These are phyloP conservation scores for Skeletonema costatum DNA, from an alignment of 108 stramenopile species.

Conservation along the genomic window DNA sequence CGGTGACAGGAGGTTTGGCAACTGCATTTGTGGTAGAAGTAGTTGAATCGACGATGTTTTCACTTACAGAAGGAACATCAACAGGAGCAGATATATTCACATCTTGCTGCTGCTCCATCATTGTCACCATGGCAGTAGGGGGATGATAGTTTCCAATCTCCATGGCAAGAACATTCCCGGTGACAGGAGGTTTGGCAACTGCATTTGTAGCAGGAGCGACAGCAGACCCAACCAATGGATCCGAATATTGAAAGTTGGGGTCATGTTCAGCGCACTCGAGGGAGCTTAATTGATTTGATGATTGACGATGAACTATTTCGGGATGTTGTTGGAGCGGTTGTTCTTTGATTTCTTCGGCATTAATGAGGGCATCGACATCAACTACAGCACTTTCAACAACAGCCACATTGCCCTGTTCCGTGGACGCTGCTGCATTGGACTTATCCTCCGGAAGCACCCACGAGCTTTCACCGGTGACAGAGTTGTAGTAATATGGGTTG, in stretches of 20 bases:
- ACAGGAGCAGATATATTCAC: background rate
- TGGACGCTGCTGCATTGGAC: background rate
- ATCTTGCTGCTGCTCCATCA: background rate
- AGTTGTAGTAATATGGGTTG: conserved; percentile 74
- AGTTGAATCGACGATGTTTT: background rate
- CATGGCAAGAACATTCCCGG: background rate
- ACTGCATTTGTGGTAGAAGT: background rate
- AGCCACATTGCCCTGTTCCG: too few relatives aligned
- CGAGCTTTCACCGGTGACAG: conserved; percentile 76
- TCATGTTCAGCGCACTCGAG: conserved; percentile 7
- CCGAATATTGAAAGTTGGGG: conserved; percentile 4
- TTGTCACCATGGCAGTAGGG: background rate
- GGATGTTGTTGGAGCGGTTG: conserved; percentile 15
- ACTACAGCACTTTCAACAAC: background rate
- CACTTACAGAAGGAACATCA: background rate
- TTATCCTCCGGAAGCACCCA: conserved; percentile 55
- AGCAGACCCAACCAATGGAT: conserved; percentile 6
- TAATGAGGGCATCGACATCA: background rate
- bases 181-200: background rate
- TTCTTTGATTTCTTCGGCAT: background rate
- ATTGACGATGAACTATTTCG: background rate
- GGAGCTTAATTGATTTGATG: conserved; percentile 8
- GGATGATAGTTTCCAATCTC: background rate
- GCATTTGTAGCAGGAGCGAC: background rate
- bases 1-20: background rate